Evolutionary conservation across 352 stramenopile genomes (phyloP), one percentile per base, ranked within the genome.

Genomic region (Pythium pyrilobum): DNA sequence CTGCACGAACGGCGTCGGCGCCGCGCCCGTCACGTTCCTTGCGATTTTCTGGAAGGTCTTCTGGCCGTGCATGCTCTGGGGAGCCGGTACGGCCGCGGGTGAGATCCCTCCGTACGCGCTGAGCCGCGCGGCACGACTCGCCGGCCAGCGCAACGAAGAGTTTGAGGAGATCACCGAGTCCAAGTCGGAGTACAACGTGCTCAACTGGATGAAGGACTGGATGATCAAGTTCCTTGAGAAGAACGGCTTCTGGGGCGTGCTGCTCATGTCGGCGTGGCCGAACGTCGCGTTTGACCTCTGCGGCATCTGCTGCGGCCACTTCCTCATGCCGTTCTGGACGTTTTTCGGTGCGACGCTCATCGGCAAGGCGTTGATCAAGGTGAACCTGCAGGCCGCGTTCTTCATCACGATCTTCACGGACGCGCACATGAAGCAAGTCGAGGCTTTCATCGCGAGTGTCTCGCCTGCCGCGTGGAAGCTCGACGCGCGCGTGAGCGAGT

Each of bases 281-380:
- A 98, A 98, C 66, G 88, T 97, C 59, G 88, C 91, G 29, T 98
- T 98, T 61, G 92, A 98, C 55, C 74, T 98, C 1, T 97, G 88
- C 60, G 92, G 92, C 42, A 97, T 98, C 56, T 97, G 87, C 70
- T 98, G 92, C 56, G 92, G 92, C 46, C 88, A 97, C 65, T 96
- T 97, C 55, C 71, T 96, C 49, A 96, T 98, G 81, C 86, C 90
- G 23, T 98, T 98, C 62, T 97, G 84, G 86, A 97, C 90, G 9
- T 98, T 98, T 64, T 98, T 98, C 61, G 81, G 84, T 21, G 92
- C 92, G 18, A 97, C 92, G 46, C 74, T 98, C 27, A 93, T 98
- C 27, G 92, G 92, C 58, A 98, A 97, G 71, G 85, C 87, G 43
- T 75, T 95, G 41, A 93, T 97, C 71, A 97, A 97, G 66, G 88